Evolutionary conservation across 352 stramenopile genomes (phyloP), one percentile per base, ranked within the genome.

Genomic region (Blastocystis hominis): DNA sequence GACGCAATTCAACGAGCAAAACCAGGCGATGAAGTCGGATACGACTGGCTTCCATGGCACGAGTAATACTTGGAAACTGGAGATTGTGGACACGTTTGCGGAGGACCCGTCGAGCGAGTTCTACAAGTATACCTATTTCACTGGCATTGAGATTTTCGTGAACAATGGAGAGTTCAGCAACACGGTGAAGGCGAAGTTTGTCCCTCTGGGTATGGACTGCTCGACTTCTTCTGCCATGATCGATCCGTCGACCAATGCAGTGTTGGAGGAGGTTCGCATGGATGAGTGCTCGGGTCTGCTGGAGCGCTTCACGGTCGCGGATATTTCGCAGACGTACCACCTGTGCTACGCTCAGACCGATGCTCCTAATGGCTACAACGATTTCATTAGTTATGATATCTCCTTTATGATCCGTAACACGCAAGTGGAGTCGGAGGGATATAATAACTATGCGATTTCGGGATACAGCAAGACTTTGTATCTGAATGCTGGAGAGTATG

Each of bases 271-370:
- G 20, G 72, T 68, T 10, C 20, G n/a, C 0, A 53, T 84, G 50
- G 30, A 84, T 53, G 54, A 46, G 24, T 84, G 72, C 50, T 68
- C 72, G 50, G 72, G 72, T 64, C 47, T 84, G 50, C 56, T 84
- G 72, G 50, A 15, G 53, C n/a, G 44, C 15, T 84, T 84, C 72
- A 84, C 72, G 20, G 72, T 84, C 34, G 47, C 4, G 10, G 72
- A 84, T 30, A 66, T 66, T 34, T 54, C 50, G n/a, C 66, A 84
- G 72, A 64, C 54, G 53, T 84, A 69, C 50, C 66, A 84, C 24
- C 10, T 84, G 72, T 84, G 72, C 72, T 84, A 84, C 44, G 47
- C 46, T 1, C 72, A 84, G 72, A 46, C 50, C 20, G 34, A 15
- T 3, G 72, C 72, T 24, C 72, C 72, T 64, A 53, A 15, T 17